phyloP scores from a whole-genome alignment of 1,284 basidiomycete species.

The Malassezia sp. region DNA sequence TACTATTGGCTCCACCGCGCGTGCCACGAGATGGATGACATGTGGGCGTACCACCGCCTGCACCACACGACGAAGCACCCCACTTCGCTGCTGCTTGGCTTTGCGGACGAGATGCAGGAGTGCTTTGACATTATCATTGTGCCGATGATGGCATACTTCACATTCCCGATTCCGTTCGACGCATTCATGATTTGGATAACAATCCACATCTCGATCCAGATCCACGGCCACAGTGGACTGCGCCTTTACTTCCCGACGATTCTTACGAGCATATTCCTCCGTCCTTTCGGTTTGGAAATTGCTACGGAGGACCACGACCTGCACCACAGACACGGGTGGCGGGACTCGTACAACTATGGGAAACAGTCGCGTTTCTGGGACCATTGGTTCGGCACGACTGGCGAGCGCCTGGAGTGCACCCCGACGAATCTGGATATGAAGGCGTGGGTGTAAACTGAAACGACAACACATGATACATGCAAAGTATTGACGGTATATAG shows the following conservation, averaged over 20 bases:
- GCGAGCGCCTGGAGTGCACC: constrained; percentile 27
- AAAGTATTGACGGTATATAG: not conserved
- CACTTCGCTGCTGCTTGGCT: constrained; percentile 25
- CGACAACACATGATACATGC: not conserved
- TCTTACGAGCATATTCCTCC: constrained; percentile 25
- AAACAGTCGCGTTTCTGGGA: constrained; percentile 44
- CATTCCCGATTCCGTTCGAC: constrained; percentile 25
- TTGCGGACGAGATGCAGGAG: constrained; percentile 35
- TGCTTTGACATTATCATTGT: constrained; percentile 30
- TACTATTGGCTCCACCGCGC: constrained; percentile 39
- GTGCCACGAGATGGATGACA: constrained; percentile 25
- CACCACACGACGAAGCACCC: constrained; percentile 41
- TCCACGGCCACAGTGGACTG: constrained; percentile 34
- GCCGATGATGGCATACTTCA: constrained; percentile 26
- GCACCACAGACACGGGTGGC: constrained; percentile 43
- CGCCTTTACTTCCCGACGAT: constrained; percentile 27
- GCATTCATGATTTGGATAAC: constrained; percentile 22
- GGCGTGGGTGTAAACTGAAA: not conserved
- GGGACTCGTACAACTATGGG: constrained; percentile 31
- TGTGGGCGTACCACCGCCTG: constrained; percentile 26
- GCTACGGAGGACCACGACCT: constrained; percentile 43
- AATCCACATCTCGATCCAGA: constrained; percentile 29
- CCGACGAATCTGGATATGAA: constrained; percentile 15
- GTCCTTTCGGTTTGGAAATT: constrained; percentile 27
- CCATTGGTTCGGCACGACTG: constrained; percentile 33